Base-by-base conservation (phyloP, 2,329 filamentous ascomycete species). In the Trematosphaeria pertusa region DNA sequence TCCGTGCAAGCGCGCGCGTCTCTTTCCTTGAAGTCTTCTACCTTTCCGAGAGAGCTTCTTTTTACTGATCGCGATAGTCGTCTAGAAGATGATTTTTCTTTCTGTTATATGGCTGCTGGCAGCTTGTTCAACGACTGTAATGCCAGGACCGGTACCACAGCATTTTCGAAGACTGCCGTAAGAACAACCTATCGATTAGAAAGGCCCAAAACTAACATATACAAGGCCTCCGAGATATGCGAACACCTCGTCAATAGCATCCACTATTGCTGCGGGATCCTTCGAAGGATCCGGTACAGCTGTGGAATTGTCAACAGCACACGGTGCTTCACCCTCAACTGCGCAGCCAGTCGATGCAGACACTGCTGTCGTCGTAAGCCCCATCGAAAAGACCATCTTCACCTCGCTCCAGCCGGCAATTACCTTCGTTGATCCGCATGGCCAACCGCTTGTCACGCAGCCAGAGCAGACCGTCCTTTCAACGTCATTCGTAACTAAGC, bases 31-130 rank as follows among this genome's bases (percentile, higher is more conserved):
- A 46, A 41, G 47, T 37, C 40, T 56, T 58, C 43, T n/a, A n/a
- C n/a, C n/a, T n/a, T n/a, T n/a, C n/a, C n/a, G n/a, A n/a, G n/a
- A n/a, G n/a, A n/a, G n/a, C 42, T 28, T 28, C 24, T 28, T 21
- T 64, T 60, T 52, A 50, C 38, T 61, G 54, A 60, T 62, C 44
- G 7, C 17, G 21, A 21, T 49, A 43, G 42, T 46, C 39, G 43
- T 61, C 52, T 61, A 54, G 40, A 56, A 28, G 48, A 68, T 70
- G 67, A 44, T 55, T 52, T 36, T 64, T 37, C 49, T 59, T 53
- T 48, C 35, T 34, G 48, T 41, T 9, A 12, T 64, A 22, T 58
- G 64, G 68, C 69, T 72, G 68, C 69, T 73, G 66, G 69, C 70
- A 70, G 69, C 69, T 37, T 66, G 33, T 44, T 65, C 51, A 33